phyloP scores from a whole-genome alignment of 2,329 filamentous ascomycete species.

The Plectosphaerella plurivora region DNA sequence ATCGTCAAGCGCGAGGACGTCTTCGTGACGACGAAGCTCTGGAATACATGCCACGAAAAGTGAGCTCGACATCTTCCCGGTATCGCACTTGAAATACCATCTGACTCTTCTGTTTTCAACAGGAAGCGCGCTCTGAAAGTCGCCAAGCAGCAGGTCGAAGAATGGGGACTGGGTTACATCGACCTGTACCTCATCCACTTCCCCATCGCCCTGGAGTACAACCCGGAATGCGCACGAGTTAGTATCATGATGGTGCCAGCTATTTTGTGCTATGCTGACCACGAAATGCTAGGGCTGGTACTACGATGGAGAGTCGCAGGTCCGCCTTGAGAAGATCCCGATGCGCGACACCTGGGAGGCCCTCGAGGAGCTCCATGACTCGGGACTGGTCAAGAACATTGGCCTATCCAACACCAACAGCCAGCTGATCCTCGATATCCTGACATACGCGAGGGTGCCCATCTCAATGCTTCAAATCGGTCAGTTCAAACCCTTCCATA shows the following conservation, averaged over 20 bases:
- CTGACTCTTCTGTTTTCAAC: background rate
- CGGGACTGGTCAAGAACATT: slow-evolving; percentile 50
- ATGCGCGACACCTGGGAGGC: slow-evolving; percentile 57
- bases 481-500: slow-evolving; percentile 31
- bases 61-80: background rate
- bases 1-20: slow-evolving; percentile 70
- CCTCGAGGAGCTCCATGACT: slow-evolving; percentile 50
- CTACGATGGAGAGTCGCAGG: background rate
- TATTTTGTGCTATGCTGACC: background rate
- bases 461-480: slow-evolving; percentile 56
- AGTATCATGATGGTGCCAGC: background rate
- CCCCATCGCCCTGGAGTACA: slow-evolving; percentile 39
- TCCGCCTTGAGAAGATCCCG: slow-evolving; percentile 12
- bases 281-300: background rate
- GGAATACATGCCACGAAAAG: slow-evolving; percentile 67
- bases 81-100: no score
- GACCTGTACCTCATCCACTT: slow-evolving; percentile 69
- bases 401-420: slow-evolving; percentile 58
- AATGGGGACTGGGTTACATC: slow-evolving; percentile 61
- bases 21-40: slow-evolving; percentile 83
- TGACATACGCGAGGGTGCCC: slow-evolving; percentile 51
- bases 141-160: slow-evolving; percentile 55
- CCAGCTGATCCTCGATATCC: slow-evolving; percentile 48
- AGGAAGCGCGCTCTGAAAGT: slow-evolving; percentile 52
- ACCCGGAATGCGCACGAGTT: slow-evolving; percentile 17